Evolutionary conservation across 768 basidiomycete species (phyloP), one percentile per base, ranked within the genome.

Genomic region (Tephrocybe sp.): DNA sequence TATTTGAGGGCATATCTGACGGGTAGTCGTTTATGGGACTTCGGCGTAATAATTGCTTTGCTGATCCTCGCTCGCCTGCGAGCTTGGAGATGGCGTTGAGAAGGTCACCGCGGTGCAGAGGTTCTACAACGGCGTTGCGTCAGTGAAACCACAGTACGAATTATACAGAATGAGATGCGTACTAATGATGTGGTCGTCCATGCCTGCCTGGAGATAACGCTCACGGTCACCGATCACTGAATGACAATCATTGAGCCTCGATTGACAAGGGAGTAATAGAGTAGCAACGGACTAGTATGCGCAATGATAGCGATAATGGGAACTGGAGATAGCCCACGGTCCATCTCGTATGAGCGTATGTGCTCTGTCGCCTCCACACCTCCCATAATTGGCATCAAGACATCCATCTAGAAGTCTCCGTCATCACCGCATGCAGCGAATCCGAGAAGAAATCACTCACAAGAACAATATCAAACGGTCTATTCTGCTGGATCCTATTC

Each of bases 381-480:
- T 44, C 95, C 94, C 92, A 98, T 98, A 69, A 95, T 87, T 5
- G 94, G 92, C 92, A 96, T 95, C 10, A 93, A 97, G 12, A 97
- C 88, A 61, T 98, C 95, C 96, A 98, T 98, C 90, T 96, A 54
- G 12, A 45, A 45, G 11, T 39, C 26, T 26, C 26, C 7, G n/a
- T 26, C 26, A 26, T 4, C 26, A 26, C 7, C 26, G 7, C 7
- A 7, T 26, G 3, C 7, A 26, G 7, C 7, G 26, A 26, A 3
- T 26, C 7, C 26, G 7, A 26, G 4, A 7, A 4, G 26, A 26
- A 7, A 26, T 26, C 26, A 77, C 89, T 60, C 57, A 95, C 93
- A 30, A 98, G 78, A 55, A 98, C 92, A 58, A 97, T 88, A 67
- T 97, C 91, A 62, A 91, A 97, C 14, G 88, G 90, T 62, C 81